Conservation (phyloP, 1,139 yeast species). For the Saccharomycopsis crataegensis region DNA sequence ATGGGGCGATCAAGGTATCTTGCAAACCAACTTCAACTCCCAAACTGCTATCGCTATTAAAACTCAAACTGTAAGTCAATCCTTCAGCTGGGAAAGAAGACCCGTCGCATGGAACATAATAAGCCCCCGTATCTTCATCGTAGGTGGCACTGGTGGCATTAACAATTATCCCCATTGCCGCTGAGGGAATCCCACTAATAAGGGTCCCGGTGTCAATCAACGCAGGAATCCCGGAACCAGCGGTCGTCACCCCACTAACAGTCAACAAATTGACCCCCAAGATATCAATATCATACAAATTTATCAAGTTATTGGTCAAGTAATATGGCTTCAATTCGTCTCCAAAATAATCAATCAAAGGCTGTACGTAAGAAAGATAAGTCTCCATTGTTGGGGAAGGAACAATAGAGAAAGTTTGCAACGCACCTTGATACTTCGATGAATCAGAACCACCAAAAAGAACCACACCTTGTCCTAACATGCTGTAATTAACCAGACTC, state of each 20-base stretch:
- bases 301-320: not conserved
- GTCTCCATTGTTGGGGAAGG: constrained; percentile 28
- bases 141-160: not conserved
- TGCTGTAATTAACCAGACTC: not conserved
- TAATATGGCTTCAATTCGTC: not conserved
- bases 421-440: constrained; percentile 42
- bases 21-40: not conserved
- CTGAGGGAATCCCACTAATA: not conserved
- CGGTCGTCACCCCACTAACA: not conserved
- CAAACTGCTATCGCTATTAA: not conserved
- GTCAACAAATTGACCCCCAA: not conserved
- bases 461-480: constrained; percentile 31
- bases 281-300: not conserved
- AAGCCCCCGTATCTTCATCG: not conserved
- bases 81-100: not conserved
- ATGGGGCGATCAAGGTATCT: not conserved
- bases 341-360: not conserved
- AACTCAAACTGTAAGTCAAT: not conserved
- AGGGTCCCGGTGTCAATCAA: constrained; percentile 4
- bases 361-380: not conserved
- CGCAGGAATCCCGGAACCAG: not conserved
- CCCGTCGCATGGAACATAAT: constrained; percentile 3
- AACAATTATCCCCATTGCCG: not conserved
- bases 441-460: constrained; percentile 54
- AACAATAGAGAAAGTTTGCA: constrained; percentile 24